Conservation (phyloP, 768 basidiomycete genomes). For the Crassisporium funariophilum region DNA sequence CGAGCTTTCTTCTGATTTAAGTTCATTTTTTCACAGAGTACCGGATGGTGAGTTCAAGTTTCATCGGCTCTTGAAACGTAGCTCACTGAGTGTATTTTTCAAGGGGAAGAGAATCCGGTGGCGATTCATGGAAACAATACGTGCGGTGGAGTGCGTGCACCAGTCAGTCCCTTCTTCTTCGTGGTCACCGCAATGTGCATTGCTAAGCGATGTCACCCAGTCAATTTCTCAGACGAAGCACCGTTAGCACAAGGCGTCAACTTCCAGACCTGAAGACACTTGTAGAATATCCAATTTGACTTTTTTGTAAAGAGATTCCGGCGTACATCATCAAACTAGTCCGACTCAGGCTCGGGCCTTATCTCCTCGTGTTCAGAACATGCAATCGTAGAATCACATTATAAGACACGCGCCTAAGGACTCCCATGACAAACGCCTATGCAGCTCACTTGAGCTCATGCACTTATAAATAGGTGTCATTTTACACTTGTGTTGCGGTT, state of each 20-base stretch:
- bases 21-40: conserved; percentile 52
- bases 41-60: conserved; percentile 65
- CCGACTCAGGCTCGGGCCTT: not conserved
- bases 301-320: not conserved
- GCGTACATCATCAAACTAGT: not conserved
- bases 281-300: not conserved
- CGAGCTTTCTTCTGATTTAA: conserved; percentile 6
- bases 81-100: conserved; percentile 22
- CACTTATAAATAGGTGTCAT: conserved; percentile 11
- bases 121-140: conserved; percentile 99
- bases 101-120: conserved; percentile 95
- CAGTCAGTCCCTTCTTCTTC: conserved; percentile 35
- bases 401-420: not conserved
- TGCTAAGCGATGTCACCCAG: conserved; percentile 28
- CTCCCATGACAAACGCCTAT: not conserved
- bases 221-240: conserved; percentile 89
- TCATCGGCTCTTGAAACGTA: conserved; percentile 10
- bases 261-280: conserved; percentile 53
- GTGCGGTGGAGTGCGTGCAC: conserved; percentile 93
- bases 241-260: conserved; percentile 93
- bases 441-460: conserved; percentile 3
- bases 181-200: conserved; percentile 5
- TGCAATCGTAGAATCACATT: not conserved
- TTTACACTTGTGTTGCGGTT: conserved; percentile 1
- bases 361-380: not conserved